These are phyloP conservation scores for Aspergillus unguis DNA, from an alignment of 2,329 filamentous ascomycete genomes.

Conservation along the genomic window DNA sequence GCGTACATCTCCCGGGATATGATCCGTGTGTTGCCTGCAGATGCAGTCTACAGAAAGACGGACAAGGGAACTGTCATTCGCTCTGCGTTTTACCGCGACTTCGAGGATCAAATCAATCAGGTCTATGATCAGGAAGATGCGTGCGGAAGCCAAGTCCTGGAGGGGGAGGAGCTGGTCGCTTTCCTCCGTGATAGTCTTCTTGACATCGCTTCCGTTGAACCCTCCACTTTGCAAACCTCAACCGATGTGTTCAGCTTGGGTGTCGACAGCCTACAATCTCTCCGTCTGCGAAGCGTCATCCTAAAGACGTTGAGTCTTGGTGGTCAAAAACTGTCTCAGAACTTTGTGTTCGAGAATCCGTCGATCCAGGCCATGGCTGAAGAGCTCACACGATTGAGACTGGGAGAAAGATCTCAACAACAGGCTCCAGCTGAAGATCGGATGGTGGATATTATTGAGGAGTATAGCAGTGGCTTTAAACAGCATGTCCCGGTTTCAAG, in stretches of 20 bases:
- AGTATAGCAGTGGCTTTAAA: conserved; percentile 38
- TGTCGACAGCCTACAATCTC: conserved; percentile 23
- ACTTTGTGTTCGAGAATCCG: conserved; percentile 24
- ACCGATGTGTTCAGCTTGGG: conserved; percentile 24
- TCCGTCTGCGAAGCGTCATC: conserved; percentile 18
- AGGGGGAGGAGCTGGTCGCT: conserved; percentile 12
- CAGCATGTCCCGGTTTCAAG: conserved; percentile 21
- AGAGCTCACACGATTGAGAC: conserved; percentile 14
- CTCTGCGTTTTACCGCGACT: conserved; percentile 22
- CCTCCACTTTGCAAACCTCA: conserved; percentile 7
- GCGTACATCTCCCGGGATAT: conserved; percentile 25
- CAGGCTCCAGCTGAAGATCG: conserved; percentile 34
- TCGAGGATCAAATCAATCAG: conserved; percentile 17
- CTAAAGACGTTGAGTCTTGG: conserved; percentile 15
- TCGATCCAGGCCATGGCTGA: conserved; percentile 20
- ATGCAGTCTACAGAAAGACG: conserved; percentile 19
- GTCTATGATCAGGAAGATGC: conserved; percentile 18
- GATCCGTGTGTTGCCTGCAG: conserved; percentile 19
- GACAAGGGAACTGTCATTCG: conserved; percentile 27
- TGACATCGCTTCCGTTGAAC: conserved; percentile 23
- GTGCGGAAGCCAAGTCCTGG: conserved; percentile 13
- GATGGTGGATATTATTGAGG: conserved; percentile 47
- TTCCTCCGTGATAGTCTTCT: conserved; percentile 34
- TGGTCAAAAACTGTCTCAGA: conserved; percentile 16
- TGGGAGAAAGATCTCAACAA: conserved; percentile 7